Conservation (phyloP, 305 asterid species). For the Nicotiana rustica region DNA sequence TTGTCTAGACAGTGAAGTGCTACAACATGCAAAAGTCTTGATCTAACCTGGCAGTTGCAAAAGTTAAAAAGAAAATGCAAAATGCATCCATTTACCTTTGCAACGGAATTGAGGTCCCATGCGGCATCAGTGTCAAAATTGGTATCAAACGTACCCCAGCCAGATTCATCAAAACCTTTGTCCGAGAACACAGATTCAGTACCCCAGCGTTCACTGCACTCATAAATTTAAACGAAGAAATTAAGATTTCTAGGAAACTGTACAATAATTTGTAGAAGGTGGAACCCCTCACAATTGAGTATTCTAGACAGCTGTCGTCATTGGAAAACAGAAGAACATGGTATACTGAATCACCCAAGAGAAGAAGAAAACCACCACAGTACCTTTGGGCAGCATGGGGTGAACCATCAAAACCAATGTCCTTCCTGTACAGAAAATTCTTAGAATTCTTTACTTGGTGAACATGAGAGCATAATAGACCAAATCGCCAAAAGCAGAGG, state of each 20-base stretch:
- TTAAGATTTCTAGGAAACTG: constrained; percentile 14
- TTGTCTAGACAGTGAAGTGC: constrained; percentile 14
- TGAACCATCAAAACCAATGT: constrained; percentile 60
- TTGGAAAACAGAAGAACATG: background rate
- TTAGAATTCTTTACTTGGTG: constrained; percentile 45
- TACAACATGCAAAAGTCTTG: background rate
- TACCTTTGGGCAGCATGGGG: constrained; percentile 80
- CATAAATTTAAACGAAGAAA: constrained; percentile 30
- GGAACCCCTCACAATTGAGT: background rate
- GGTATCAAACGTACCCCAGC: constrained; percentile 81
- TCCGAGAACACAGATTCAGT: constrained; percentile 70
- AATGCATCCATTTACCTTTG: constrained; percentile 33
- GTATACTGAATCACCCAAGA: constrained; percentile 1
- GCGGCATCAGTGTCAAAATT: constrained; percentile 72
- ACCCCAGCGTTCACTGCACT: constrained; percentile 74
- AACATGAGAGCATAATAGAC: background rate
- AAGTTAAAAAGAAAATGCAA: constrained; percentile 29
- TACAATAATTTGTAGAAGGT: background rate
- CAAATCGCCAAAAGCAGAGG: constrained; percentile 31
- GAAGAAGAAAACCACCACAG: constrained; percentile 33
- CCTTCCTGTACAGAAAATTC: constrained; percentile 41
- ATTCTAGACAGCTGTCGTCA: background rate
- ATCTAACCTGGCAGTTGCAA: background rate
- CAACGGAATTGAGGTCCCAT: constrained; percentile 62
- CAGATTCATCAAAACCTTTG: constrained; percentile 71